Percentiles rank a stretch among this genome's conserved stretches.
Conservation (phyloP, 1,284 basidiomycete genomes). For the Boletus austroedulis region DNA sequence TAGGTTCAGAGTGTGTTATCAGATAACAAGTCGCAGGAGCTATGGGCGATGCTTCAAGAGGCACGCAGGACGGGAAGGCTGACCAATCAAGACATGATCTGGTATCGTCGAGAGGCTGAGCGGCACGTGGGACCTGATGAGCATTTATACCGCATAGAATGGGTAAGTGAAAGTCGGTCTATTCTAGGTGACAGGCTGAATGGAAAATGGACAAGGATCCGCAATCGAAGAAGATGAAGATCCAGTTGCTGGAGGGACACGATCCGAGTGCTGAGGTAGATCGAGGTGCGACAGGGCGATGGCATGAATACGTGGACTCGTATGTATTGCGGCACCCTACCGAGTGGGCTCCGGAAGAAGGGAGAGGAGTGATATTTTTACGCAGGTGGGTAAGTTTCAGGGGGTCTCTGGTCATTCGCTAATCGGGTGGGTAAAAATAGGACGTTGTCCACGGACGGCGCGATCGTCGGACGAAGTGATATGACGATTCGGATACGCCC, state of each 20-base stretch:
- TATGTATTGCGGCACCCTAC: slow-evolving; percentile 74
- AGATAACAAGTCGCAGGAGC: slow-evolving; percentile 71
- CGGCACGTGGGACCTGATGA: slow-evolving; percentile 84
- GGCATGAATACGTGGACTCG: slow-evolving; percentile 86
- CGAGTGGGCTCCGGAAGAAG: slow-evolving; percentile 57
- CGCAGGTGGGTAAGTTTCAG: slow-evolving; percentile 41
- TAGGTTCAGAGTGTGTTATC: slow-evolving; percentile 83
- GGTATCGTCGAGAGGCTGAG: slow-evolving; percentile 90
- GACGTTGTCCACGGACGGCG: slow-evolving; percentile 32
- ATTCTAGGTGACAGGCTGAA: slow-evolving; percentile 1
- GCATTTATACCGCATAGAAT: slow-evolving; percentile 88
- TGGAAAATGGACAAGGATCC: slow-evolving; percentile 51
- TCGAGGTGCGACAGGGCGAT: slow-evolving; percentile 50
- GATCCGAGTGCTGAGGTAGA: slow-evolving; percentile 73
- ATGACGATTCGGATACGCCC: slow-evolving; percentile 63
- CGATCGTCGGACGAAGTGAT: slow-evolving; percentile 34
- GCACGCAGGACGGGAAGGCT: slow-evolving; percentile 49
- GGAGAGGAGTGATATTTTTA: slow-evolving; percentile 44
- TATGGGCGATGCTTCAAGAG: slow-evolving; percentile 62
- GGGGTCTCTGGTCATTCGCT: slow-evolving; percentile 6
- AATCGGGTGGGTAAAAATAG: slow-evolving; percentile 34
- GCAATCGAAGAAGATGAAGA: slow-evolving; percentile 58
- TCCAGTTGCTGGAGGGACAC: slow-evolving; percentile 76
- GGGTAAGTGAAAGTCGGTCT: slow-evolving; percentile 50
- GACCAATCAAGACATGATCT: slow-evolving; percentile 79